Base-by-base conservation (phyloP, 2,329 filamentous ascomycete genomes). In the Pezicula carpinea region DNA sequence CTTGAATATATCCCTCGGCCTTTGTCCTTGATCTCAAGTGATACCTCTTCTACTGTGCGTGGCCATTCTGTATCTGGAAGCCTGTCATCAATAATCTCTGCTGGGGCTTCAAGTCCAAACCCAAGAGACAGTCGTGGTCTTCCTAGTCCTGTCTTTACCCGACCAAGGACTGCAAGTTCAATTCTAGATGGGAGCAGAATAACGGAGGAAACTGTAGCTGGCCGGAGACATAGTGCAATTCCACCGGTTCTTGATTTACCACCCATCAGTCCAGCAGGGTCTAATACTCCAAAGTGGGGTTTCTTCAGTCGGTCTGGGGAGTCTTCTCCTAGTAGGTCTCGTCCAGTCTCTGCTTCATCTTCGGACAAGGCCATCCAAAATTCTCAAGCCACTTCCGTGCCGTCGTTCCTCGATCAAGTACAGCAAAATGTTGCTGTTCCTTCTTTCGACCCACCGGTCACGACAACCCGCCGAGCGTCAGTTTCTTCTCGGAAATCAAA, bases 1-100 rank as follows among this genome's bases (percentile, higher is more conserved):
- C 74, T 95, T 22, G 88, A 95, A 64, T 90, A 87, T 53, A 91
- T 91, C 57, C 86, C 86, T 5, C 80, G 89, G 10, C 90, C 91
- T 0, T 69, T 95, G 15, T 96, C 91, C 2, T 73, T 91, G 17
- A 82, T 95, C 13, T 95, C 89, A 1, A 91, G 83, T 17, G 89
- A 93, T 63, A 89, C 88, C 0, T 85, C 89, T 39, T 90, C 84
- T 61, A 93, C 86, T 3, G 70, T 81, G 45, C 77, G 77, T 3
- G 80, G 82, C 5, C 88, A 92, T 63, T 88, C 84, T 2, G 75
- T 88, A 29, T 86, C 86, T 21, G 86, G 85, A 48, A 95, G 87
- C 65, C 82, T 93, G 39, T 90, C 87, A 4, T 95, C 88, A 0
- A 73, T 92, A 35, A 72, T 87, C 4, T 88, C 86, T 43, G 76